These are phyloP conservation scores for Oryza longistaminata DNA, from an alignment of 176 grass and related monocot genomes.

Conservation along the genomic window DNA sequence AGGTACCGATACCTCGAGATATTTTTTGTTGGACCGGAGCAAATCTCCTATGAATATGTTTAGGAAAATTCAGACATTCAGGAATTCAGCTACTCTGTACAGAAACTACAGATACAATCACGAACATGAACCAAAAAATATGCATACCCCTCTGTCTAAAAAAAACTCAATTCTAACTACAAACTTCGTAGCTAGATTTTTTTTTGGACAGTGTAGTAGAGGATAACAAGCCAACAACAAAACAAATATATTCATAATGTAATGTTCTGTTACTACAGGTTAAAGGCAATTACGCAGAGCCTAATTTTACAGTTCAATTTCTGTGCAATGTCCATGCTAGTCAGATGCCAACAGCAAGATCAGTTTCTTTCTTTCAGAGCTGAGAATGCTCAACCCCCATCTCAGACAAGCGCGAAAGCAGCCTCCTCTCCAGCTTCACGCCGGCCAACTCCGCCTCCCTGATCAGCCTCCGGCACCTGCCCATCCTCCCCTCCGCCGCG, in stretches of 20 bases:
- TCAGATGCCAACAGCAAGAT: background rate
- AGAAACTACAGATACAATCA: background rate
- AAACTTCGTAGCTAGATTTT: too few species aligned
- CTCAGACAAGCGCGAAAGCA: slow-evolving; percentile 35
- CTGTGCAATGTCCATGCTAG: background rate
- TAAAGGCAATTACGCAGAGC: too few species aligned
- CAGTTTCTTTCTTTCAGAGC: background rate
- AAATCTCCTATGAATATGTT: too few species aligned
- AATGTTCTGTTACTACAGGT: too few species aligned
- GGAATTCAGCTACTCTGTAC: background rate
- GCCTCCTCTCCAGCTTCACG: slow-evolving; percentile 55
- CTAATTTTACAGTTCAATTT: background rate
- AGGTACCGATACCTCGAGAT: too few species aligned
- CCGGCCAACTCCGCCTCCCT: slow-evolving; percentile 60
- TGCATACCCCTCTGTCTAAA: background rate
- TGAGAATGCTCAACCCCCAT: background rate
- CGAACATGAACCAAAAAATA: background rate
- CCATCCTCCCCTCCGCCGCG: slow-evolving; percentile 47
- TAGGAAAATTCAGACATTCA: too few species aligned
- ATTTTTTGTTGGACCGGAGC: too few species aligned
- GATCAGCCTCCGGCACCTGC: slow-evolving; percentile 62
- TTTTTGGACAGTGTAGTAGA: background rate
- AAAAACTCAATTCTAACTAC: too few species aligned
- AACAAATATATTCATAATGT: background rate
- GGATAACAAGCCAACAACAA: background rate